Evolutionary conservation across 2,329 filamentous ascomycete genomes (phyloP).

Genomic region (Penicillium corylophilum): DNA sequence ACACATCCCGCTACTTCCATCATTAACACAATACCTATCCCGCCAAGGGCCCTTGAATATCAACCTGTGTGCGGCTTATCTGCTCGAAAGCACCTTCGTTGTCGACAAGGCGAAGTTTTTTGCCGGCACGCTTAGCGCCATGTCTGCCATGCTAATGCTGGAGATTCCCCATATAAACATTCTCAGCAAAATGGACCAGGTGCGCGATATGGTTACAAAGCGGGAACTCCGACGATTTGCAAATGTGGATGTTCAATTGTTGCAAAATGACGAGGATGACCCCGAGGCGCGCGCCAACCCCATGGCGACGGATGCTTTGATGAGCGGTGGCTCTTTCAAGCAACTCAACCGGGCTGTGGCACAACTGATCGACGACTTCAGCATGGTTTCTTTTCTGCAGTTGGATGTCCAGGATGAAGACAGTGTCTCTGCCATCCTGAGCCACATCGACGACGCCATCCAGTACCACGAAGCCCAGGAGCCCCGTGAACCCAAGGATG

Average conservation of each 20-base stretch:
- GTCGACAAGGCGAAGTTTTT: conserved; percentile 97
- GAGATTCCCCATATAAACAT: conserved; percentile 97
- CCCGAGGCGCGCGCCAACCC: conserved; percentile 60
- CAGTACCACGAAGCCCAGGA: conserved; percentile 94
- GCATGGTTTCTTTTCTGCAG: conserved; percentile 94
- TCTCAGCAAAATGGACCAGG: conserved; percentile 94
- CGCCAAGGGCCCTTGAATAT: conserved; percentile 80
- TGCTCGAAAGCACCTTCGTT: conserved; percentile 93
- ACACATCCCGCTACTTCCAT: conserved; percentile 87
- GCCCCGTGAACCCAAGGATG: conserved; percentile 74
- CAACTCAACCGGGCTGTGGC: conserved; percentile 84
- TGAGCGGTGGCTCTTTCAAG: conserved; percentile 80
- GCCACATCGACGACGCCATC: conserved; percentile 91
- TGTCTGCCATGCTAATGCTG: conserved; percentile 99
- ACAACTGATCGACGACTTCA: conserved; percentile 91
- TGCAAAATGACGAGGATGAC: conserved; percentile 65
- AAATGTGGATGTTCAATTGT: conserved; percentile 76
- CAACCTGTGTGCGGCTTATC: conserved; percentile 87
- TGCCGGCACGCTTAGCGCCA: conserved; percentile 88
- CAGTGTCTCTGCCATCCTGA: conserved; percentile 78
- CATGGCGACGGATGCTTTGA: conserved; percentile 65
- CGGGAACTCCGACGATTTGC: conserved; percentile 87
- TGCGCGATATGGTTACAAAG: conserved; percentile 84
- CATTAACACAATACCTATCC: conserved; percentile 77
- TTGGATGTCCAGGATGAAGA: conserved; percentile 89